phyloP scores from a whole-genome alignment of 352 stramenopile species.

The Sclerospora graminicola region DNA sequence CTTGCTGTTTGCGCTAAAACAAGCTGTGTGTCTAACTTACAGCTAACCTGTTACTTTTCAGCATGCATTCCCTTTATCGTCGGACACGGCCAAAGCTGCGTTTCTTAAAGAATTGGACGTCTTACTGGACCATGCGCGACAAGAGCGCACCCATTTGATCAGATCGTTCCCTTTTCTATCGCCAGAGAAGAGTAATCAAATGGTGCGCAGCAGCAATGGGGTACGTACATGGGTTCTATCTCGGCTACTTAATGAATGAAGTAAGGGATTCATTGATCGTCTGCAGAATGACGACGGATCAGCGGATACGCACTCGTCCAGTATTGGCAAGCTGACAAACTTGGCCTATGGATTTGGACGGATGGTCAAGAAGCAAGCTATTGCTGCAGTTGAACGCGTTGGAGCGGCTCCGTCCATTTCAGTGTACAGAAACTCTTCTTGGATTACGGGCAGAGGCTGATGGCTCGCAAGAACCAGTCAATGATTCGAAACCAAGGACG shows the following conservation, averaged over 20 bases:
- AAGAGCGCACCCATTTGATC: constrained; percentile 35
- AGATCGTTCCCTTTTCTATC: constrained; percentile 58
- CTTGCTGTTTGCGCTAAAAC: too few species aligned
- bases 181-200: constrained; percentile 11
- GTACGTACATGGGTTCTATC: constrained; percentile 5
- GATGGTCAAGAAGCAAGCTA: constrained; percentile 81
- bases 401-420: constrained; percentile 40
- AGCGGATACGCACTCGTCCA: constrained; percentile 5
- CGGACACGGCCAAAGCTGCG: constrained; percentile 30
- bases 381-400: constrained; percentile 68
- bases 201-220: constrained; percentile 6
- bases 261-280: not conserved
- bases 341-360: constrained; percentile 71
- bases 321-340: constrained; percentile 69
- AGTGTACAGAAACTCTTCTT: constrained; percentile 56
- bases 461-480: constrained; percentile 44
- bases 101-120: constrained; percentile 49
- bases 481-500: constrained; percentile 17
- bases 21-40: not conserved
- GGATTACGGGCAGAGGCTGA: constrained; percentile 42
- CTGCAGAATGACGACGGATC: constrained; percentile 12
- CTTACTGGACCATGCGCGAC: constrained; percentile 35
- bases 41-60: constrained; percentile 19
- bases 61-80: constrained; percentile 44
- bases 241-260: not conserved